Conservation (phyloP, 345 rosid species). For the Streptanthus diversifolius region DNA sequence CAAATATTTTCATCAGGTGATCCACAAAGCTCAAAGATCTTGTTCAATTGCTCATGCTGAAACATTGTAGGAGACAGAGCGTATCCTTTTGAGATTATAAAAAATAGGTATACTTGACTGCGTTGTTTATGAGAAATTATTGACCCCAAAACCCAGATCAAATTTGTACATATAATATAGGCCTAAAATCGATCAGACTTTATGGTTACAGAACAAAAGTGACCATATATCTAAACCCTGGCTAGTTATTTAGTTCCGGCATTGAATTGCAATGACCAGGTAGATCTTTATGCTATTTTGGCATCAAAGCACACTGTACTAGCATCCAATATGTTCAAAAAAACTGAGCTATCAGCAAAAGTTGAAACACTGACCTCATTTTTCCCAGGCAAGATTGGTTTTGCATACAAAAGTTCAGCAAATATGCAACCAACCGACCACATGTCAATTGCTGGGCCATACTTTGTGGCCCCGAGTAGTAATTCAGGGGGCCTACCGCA, state of each 20-base stretch:
- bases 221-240: background rate
- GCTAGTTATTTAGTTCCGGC: background rate
- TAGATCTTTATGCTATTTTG: conserved; percentile 4
- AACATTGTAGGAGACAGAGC: conserved; percentile 1
- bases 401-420: conserved; percentile 93
- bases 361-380: conserved; percentile 56
- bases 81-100: background rate
- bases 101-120: background rate
- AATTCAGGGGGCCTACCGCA: conserved; percentile 85
- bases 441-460: conserved; percentile 97
- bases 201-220: background rate
- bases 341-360: background rate
- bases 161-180: background rate
- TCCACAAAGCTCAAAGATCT: conserved; percentile 71
- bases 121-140: background rate
- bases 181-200: background rate
- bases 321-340: background rate
- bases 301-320: background rate
- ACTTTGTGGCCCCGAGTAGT: conserved; percentile 92
- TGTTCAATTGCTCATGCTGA: conserved; percentile 62
- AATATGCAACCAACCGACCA: conserved; percentile 98
- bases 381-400: conserved; percentile 90
- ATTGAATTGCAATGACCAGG: background rate
- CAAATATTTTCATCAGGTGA: conserved; percentile 64
- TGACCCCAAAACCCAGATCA: background rate